Conservation (phyloP, 108 stramenopile genomes). For the Pseudonitzschia pungens region DNA sequence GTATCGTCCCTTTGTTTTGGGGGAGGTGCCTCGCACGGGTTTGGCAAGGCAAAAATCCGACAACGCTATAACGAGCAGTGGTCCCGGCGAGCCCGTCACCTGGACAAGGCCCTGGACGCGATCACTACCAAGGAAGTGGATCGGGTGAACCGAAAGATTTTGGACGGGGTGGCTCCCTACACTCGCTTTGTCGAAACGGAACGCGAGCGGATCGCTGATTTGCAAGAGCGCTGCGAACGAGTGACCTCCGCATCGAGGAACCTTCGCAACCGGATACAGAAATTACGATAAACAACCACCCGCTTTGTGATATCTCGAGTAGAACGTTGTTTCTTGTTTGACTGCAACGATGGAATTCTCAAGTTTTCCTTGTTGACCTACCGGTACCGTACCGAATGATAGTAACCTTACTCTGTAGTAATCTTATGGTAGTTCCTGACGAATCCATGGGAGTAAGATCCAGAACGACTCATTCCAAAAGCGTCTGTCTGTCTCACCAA, state of each 20-base stretch:
- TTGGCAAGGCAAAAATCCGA: slow-evolving; percentile 33
- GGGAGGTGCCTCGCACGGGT: slow-evolving; percentile 29
- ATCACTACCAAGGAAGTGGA: slow-evolving; percentile 49
- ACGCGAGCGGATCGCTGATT: slow-evolving; percentile 40
- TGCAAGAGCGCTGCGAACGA: slow-evolving; percentile 52
- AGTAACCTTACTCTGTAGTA: too few species aligned
- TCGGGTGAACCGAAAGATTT: slow-evolving; percentile 47
- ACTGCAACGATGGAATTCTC: too few species aligned
- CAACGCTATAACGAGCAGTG: slow-evolving; percentile 43
- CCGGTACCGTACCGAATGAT: too few species aligned
- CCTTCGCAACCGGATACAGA: slow-evolving; percentile 56
- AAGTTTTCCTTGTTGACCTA: too few species aligned
- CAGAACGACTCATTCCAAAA: too few species aligned
- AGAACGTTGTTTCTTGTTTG: too few species aligned
- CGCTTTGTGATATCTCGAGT: neutral
- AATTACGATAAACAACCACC: slow-evolving; percentile 16
- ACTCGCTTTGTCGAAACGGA: slow-evolving; percentile 65
- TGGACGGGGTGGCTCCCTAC: slow-evolving; percentile 66
- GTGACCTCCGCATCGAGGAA: slow-evolving; percentile 35
- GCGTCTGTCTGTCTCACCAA: too few species aligned
- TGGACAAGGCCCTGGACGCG: slow-evolving; percentile 40
- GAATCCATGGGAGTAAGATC: too few species aligned
- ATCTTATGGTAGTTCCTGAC: too few species aligned
- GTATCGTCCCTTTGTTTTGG: slow-evolving; percentile 21
- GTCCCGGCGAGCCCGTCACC: slow-evolving; percentile 28